Evolutionary conservation across 768 basidiomycete species (phyloP).

Genomic region (Russula lepida): DNA sequence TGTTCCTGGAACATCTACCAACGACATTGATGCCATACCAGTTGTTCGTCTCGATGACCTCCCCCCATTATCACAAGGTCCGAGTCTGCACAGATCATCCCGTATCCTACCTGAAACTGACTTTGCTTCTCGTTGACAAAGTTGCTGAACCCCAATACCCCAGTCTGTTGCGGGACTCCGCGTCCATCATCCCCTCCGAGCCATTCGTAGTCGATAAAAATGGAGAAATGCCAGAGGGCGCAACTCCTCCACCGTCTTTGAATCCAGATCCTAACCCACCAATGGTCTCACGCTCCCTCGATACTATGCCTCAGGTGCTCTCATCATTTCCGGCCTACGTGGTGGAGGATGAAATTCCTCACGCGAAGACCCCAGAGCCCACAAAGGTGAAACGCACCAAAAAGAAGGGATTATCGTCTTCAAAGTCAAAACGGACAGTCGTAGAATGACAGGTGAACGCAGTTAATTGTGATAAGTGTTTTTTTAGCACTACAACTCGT

Average conservation of each 20-base stretch:
- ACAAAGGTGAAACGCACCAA: slow-evolving; percentile 70
- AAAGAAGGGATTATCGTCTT: slow-evolving; percentile 48
- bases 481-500: slow-evolving; percentile 7
- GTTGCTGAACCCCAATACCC: not conserved
- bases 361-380: slow-evolving; percentile 53
- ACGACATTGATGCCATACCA: slow-evolving; percentile 88
- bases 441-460: slow-evolving; percentile 21
- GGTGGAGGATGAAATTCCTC: slow-evolving; percentile 39
- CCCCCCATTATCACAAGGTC: slow-evolving; percentile 37
- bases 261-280: slow-evolving; percentile 21
- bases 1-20: slow-evolving; percentile 25
- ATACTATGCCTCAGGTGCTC: slow-evolving; percentile 20
- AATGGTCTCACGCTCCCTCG: slow-evolving; percentile 20
- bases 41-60: slow-evolving; percentile 76
- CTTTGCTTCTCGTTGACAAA: not conserved
- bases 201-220: slow-evolving; percentile 17
- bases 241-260: slow-evolving; percentile 9
- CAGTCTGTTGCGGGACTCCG: slow-evolving; percentile 16
- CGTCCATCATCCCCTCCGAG: slow-evolving; percentile 5
- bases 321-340: slow-evolving; percentile 49
- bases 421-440: slow-evolving; percentile 60
- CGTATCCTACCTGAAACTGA: not conserved
- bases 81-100: slow-evolving; percentile 1
- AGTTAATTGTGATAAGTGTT: slow-evolving; percentile 1
- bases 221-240: slow-evolving; percentile 21